Base-by-base conservation (phyloP, 2,329 filamentous ascomycete genomes). In the Fusarium beomiforme region DNA sequence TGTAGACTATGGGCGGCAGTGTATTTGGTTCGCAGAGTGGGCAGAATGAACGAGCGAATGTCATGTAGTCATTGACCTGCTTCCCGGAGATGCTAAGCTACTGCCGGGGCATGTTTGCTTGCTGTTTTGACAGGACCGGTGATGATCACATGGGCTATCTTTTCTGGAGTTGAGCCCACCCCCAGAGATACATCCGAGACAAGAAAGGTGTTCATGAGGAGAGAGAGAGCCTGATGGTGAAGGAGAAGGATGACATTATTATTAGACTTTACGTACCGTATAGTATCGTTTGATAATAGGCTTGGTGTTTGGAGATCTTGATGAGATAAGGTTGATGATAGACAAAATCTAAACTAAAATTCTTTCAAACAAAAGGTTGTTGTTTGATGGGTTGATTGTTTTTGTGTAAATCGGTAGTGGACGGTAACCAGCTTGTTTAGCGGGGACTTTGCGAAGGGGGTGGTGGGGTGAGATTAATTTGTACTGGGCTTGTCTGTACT, bases 51-150 rank as follows among this genome's bases (percentile, higher is more conserved):
- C 26, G 29, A 64, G 74, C 67, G 71, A 64, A 75, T 71, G 71
- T 71, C 72, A 73, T 73, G 72, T 67, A 73, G 61, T 64, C 57
- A 69, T 71, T 70, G 68, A 69, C 68, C 43, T 69, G 68, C 68
- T 71, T 66, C 50, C 47, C 54, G 55, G 44, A 37, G 56, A 44
- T 50, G 58, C 64, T 58, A 51, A 64, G 61, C 59, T 55, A 60
- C 58, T 61, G 55, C 55, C 44, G 64, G 65, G 47, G 62, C 67
- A 69, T 59, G 60, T 73, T 74, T 69, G 54, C 54, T 61, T 54
- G 63, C 55, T 67, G 54, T 57, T 75, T 70, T 61, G 71, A 64
- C 61, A 60, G 60, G 58, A 55, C 62, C 66, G 68, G 58, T 55
- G 36, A 49, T 64, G 65, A 74, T 75, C 73, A 75, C 73, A 75